phyloP scores from a whole-genome alignment of 352 stramenopile genomes.

The Phytophthora chlamydospora region DNA sequence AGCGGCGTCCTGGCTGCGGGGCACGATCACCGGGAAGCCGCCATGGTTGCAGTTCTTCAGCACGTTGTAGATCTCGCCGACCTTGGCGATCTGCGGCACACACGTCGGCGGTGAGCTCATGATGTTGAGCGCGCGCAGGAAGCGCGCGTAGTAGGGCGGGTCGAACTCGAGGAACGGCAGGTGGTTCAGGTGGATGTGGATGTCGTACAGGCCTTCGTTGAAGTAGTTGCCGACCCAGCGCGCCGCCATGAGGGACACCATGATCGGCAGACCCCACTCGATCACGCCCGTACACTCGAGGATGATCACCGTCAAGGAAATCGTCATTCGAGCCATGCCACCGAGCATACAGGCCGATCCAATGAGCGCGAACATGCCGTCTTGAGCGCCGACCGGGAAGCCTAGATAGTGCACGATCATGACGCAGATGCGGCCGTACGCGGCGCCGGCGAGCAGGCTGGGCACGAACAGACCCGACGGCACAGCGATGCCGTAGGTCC shows the following conservation, averaged over 20 bases:
- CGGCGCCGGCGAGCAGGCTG: constrained; percentile 94
- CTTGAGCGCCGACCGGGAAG: constrained; percentile 72
- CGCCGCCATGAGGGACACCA: constrained; percentile 97
- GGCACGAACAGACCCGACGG: constrained; percentile 97
- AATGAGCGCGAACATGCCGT: constrained; percentile 97
- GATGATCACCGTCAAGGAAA: constrained; percentile 98
- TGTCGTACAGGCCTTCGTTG: constrained; percentile 99
- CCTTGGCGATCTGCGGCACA: constrained; percentile 76
- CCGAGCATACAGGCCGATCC: constrained; percentile 95
- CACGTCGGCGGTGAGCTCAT: constrained; percentile 72
- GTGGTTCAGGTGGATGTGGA: constrained; percentile 97
- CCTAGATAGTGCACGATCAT: constrained; percentile 65
- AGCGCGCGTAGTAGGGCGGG: constrained; percentile 83
- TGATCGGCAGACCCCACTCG: constrained; percentile 98
- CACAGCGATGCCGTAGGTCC: constrained; percentile 97
- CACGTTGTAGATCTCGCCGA: constrained; percentile 82
- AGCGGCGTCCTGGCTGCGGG: constrained; percentile 47
- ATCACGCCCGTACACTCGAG: constrained; percentile 98
- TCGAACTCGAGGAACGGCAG: constrained; percentile 98
- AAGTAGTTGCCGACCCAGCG: constrained; percentile 98
- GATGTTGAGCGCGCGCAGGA: constrained; percentile 79
- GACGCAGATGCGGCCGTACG: constrained; percentile 90
- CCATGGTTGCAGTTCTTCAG: constrained; percentile 71
- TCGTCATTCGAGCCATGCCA: constrained; percentile 98
- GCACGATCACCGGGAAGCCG: constrained; percentile 78